Percentiles rank a stretch among this genome's conserved stretches.
Conservation (phyloP, 306 rosid species). For the Phaseolus lunatus region DNA sequence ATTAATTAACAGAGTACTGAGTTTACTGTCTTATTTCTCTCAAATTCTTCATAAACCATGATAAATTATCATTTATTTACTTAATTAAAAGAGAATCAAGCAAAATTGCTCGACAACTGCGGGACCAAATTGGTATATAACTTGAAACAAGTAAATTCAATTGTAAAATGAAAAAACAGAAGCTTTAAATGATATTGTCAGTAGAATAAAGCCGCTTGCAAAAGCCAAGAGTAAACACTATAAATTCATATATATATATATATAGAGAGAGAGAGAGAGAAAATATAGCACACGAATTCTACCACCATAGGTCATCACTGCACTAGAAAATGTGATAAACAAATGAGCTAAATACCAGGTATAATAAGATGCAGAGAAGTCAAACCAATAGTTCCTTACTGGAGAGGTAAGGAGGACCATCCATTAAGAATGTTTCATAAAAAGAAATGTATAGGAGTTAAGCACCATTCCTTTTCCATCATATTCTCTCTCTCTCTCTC, state of each 20-base stretch:
- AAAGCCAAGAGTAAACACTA: slow-evolving; percentile 10
- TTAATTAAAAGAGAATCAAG: slow-evolving; percentile 28
- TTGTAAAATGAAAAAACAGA: slow-evolving; percentile 9
- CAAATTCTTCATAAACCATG: slow-evolving; percentile 31
- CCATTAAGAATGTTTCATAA: not conserved
- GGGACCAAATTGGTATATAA: slow-evolving; percentile 28
- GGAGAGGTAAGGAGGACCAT: slow-evolving; percentile 4
- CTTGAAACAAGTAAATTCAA: slow-evolving; percentile 25
- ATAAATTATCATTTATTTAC: slow-evolving; percentile 27
- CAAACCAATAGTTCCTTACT: slow-evolving; percentile 6
- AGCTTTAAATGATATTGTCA: slow-evolving; percentile 9
- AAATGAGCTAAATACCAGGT: slow-evolving; percentile 17
- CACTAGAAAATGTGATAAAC: slow-evolving; percentile 7
- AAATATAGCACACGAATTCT: slow-evolving; percentile 16
- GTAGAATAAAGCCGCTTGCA: not conserved
- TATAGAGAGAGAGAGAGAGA: no score
- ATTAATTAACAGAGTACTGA: slow-evolving; percentile 32
- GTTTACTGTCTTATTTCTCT: slow-evolving; percentile 6
- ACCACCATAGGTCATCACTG: slow-evolving; percentile 5
- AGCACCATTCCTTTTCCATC: not conserved
- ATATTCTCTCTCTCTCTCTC: not conserved
- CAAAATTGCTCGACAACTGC: slow-evolving; percentile 27
- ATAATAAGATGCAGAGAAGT: slow-evolving; percentile 20
- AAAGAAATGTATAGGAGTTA: not conserved
- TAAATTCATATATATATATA: no score